A percentile compares a stretch with the other conserved stretches of the same genome.
These are phyloP conservation scores for Pythium dissimile DNA, from an alignment of 352 stramenopile genomes.

Conservation along the genomic window DNA sequence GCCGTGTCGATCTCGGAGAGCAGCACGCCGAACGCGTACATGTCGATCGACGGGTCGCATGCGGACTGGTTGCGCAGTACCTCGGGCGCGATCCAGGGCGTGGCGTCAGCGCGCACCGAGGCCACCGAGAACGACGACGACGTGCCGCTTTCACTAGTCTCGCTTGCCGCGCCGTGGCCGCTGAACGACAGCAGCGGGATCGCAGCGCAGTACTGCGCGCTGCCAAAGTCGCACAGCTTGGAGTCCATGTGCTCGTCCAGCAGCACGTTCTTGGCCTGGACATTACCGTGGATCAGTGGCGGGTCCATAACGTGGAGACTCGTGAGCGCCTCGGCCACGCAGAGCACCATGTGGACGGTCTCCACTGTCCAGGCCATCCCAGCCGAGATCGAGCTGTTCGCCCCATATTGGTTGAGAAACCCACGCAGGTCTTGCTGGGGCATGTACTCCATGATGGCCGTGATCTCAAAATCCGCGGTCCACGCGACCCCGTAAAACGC, in stretches of 20 bases:
- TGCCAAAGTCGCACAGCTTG: slow-evolving; percentile 38
- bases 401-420: slow-evolving; percentile 17
- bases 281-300: slow-evolving; percentile 30
- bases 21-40: slow-evolving; percentile 28
- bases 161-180: not conserved
- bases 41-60: slow-evolving; percentile 22
- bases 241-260: slow-evolving; percentile 27
- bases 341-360: slow-evolving; percentile 40
- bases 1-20: slow-evolving; percentile 31
- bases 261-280: slow-evolving; percentile 34
- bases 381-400: too few relatives aligned
- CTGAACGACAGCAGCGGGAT: slow-evolving; percentile 5
- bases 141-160: slow-evolving; percentile 1
- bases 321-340: slow-evolving; percentile 38
- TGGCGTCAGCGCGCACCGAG: slow-evolving; percentile 11
- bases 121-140: slow-evolving; percentile 9
- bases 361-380: slow-evolving; percentile 22
- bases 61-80: slow-evolving; percentile 9
- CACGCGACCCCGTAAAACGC: slow-evolving; percentile 48
- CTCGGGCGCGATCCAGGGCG: slow-evolving; percentile 23
- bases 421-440: slow-evolving; percentile 34
- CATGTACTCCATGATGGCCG: slow-evolving; percentile 45
- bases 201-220: slow-evolving; percentile 26
- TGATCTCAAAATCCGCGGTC: slow-evolving; percentile 29
- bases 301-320: slow-evolving; percentile 30